A percentile compares a stretch with the other conserved stretches of the same genome.
Evolutionary conservation across 192 early-diverging fungal species (phyloP).

Genomic region (Coemansia sp.): DNA sequence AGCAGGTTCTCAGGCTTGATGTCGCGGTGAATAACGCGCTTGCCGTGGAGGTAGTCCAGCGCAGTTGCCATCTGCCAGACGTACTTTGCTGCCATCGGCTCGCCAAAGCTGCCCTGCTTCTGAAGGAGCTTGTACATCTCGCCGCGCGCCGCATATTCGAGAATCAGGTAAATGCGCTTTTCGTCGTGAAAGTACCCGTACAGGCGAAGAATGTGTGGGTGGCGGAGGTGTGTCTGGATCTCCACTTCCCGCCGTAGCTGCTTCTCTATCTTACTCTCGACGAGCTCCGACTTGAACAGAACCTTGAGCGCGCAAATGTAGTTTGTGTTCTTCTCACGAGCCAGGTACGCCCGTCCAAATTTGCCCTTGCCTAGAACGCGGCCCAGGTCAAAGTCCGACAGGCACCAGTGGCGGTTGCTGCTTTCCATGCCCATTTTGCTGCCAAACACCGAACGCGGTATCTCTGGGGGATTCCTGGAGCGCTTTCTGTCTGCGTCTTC

Average conservation of each 20-base stretch:
- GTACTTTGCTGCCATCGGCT: slow-evolving; percentile 81
- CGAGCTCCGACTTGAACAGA: slow-evolving; percentile 79
- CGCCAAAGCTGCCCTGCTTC: slow-evolving; percentile 69
- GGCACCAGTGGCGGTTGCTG: slow-evolving; percentile 51
- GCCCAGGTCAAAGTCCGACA: slow-evolving; percentile 91
- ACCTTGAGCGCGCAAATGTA: slow-evolving; percentile 93
- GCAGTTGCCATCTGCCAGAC: slow-evolving; percentile 86
- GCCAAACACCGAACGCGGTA: slow-evolving; percentile 1
- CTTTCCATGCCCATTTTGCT: background rate
- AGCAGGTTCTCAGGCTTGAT: slow-evolving; percentile 97
- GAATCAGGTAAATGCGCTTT: slow-evolving; percentile 87
- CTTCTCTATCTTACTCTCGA: slow-evolving; percentile 73
- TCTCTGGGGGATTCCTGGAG: background rate
- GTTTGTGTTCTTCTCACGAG: slow-evolving; percentile 80
- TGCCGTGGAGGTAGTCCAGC: slow-evolving; percentile 81
- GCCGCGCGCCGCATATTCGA: slow-evolving; percentile 94
- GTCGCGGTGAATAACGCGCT: slow-evolving; percentile 93
- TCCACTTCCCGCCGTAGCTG: slow-evolving; percentile 95
- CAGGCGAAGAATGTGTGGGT: slow-evolving; percentile 90
- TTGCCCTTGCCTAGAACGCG: slow-evolving; percentile 88
- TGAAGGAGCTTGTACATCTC: slow-evolving; percentile 87
- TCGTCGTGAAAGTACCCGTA: slow-evolving; percentile 96
- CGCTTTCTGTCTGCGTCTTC: background rate
- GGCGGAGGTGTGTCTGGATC: slow-evolving; percentile 89
- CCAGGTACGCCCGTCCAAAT: slow-evolving; percentile 93